Evolutionary conservation across 495 filamentous ascomycete species (phyloP).

Genomic region (Hypomontagnella submonticulosa): DNA sequence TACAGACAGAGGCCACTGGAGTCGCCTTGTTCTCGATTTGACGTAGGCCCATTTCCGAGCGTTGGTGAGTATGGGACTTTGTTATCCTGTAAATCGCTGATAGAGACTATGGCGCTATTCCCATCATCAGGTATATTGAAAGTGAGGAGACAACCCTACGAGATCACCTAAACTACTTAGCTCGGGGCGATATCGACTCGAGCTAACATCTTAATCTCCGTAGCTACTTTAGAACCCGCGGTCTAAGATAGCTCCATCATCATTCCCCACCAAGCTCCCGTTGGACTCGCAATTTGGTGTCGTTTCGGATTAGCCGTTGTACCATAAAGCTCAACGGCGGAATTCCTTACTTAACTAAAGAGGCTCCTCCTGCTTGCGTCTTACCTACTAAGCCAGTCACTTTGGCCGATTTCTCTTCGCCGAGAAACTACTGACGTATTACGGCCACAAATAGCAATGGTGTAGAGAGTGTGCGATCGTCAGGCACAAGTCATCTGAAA

Average conservation of each 20-base stretch:
- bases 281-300: conserved; percentile 1
- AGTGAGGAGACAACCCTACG: neutral
- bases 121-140: neutral
- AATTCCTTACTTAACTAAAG: neutral
- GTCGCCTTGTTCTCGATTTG: no score
- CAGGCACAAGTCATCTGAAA: conserved; percentile 9
- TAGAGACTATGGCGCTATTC: neutral
- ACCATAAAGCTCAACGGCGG: neutral
- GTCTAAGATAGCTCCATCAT: conserved; percentile 5
- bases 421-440: neutral
- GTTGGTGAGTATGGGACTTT: no score
- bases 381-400: neutral
- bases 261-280: neutral
- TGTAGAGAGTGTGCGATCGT: neutral
- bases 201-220: neutral
- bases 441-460: neutral
- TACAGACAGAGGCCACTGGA: no score
- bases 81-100: neutral
- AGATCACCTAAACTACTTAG: neutral
- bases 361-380: neutral
- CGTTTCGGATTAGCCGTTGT: neutral
- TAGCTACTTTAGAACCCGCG: conserved; percentile 30
- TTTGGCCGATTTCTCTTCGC: neutral
- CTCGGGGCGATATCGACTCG: neutral
- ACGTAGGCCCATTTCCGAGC: no score